Conservation (phyloP, 768 basidiomycete genomes). For the Serendipita sp. region DNA sequence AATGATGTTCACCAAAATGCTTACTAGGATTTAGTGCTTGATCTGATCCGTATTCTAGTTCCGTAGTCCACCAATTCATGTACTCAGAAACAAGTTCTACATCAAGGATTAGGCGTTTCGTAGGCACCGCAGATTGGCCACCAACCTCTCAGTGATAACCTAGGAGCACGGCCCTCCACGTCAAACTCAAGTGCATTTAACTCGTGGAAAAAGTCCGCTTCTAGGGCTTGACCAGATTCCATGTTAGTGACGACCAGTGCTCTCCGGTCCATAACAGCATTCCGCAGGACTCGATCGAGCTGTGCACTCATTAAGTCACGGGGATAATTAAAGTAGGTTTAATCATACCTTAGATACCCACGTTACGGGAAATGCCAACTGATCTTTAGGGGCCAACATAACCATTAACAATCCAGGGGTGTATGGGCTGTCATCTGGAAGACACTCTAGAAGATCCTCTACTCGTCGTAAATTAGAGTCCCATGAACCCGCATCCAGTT, state of each 20-base stretch:
- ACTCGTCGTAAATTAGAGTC: not conserved
- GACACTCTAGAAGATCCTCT: not conserved
- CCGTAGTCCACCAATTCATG: not conserved
- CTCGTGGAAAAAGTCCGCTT: not conserved
- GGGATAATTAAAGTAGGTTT: no score
- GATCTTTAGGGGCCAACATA: not conserved
- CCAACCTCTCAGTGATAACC: not conserved
- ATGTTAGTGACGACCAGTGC: not conserved
- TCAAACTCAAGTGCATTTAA: not conserved
- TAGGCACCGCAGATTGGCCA: not conserved
- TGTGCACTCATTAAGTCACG: not conserved
- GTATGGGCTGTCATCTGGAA: not conserved
- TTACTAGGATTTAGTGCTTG: not conserved
- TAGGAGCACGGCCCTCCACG: not conserved
- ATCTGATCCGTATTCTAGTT: not conserved
- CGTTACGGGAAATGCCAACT: not conserved
- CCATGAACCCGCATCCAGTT: not conserved
- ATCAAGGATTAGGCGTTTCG: not conserved
- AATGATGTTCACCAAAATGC: not conserved
- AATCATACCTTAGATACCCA: not conserved
- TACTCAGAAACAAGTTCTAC: not conserved
- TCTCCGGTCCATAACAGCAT: not conserved
- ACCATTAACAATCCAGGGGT: not conserved
- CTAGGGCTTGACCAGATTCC: not conserved
- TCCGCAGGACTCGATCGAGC: not conserved